Conservation (phyloP, 192 early-diverging fungal species). For the Linnemannia elongata region DNA sequence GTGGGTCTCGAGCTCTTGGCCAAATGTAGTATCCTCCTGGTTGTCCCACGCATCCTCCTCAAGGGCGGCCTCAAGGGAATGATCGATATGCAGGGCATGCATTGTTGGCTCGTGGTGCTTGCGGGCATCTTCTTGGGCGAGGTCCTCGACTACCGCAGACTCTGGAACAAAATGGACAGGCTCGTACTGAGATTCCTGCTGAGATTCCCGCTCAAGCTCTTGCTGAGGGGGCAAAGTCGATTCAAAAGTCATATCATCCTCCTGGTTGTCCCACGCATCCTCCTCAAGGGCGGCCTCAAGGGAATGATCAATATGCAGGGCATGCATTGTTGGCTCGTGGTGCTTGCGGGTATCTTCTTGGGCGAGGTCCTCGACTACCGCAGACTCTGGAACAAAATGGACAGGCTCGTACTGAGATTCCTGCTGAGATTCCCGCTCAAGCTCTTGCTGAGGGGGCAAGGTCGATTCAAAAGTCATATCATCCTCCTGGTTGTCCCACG, state of each 20-base stretch:
- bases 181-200: background rate
- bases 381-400: background rate
- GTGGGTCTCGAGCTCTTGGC: background rate
- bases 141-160: background rate
- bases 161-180: background rate
- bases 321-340: background rate
- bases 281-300: background rate
- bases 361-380: background rate
- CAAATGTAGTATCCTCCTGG: background rate
- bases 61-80: background rate
- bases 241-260: background rate
- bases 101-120: background rate
- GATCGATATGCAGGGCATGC: background rate
- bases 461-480: background rate
- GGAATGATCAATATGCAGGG: background rate
- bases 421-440: background rate
- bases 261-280: conserved; percentile 24
- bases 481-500: conserved; percentile 17
- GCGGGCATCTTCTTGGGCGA: background rate
- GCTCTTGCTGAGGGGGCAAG: background rate
- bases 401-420: background rate
- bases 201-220: background rate
- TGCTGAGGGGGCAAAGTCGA: background rate
- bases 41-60: conserved; percentile 20
- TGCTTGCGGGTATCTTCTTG: background rate